Percentiles rank a stretch among this genome's conserved stretches.
Evolutionary conservation across 2,329 filamentous ascomycete genomes (phyloP).

Genomic region (Colletotrichum neosansevieriae): DNA sequence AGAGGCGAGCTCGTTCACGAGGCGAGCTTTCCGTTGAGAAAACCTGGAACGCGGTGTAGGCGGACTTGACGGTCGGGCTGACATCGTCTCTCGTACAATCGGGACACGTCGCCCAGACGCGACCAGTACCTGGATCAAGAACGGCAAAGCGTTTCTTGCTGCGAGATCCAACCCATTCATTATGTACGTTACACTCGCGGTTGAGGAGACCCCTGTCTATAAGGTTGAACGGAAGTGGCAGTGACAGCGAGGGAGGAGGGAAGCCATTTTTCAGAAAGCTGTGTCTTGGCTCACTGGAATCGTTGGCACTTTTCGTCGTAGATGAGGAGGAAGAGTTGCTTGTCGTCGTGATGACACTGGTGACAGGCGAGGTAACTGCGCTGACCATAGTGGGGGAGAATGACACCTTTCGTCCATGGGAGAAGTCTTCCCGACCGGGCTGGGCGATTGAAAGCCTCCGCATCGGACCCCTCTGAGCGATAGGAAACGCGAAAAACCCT

Average conservation of each 20-base stretch:
- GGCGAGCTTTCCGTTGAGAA: slow-evolving; percentile 55
- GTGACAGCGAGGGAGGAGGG: slow-evolving; percentile 7
- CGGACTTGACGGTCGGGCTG: slow-evolving; percentile 51
- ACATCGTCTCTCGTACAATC: slow-evolving; percentile 58
- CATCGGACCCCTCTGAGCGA: slow-evolving; percentile 19
- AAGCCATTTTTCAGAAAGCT: slow-evolving; percentile 19
- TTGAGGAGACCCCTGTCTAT: slow-evolving; percentile 61
- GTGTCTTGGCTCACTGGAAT: slow-evolving; percentile 12
- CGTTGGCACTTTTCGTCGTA: slow-evolving; percentile 21
- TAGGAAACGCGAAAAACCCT: background rate
- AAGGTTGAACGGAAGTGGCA: slow-evolving; percentile 55
- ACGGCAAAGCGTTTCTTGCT: slow-evolving; percentile 64
- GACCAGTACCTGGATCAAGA: slow-evolving; percentile 64
- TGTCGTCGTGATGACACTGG: slow-evolving; percentile 23
- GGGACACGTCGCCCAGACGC: slow-evolving; percentile 63
- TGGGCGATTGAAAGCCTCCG: slow-evolving; percentile 37
- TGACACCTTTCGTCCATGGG: slow-evolving; percentile 33
- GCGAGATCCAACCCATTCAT: slow-evolving; percentile 58
- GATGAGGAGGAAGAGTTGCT: slow-evolving; percentile 23
- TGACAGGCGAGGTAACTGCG: slow-evolving; percentile 23
- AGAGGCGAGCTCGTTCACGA: slow-evolving; percentile 49
- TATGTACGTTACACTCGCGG: slow-evolving; percentile 63
- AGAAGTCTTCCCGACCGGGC: slow-evolving; percentile 32
- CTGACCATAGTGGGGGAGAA: slow-evolving; percentile 38
- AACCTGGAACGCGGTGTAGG: slow-evolving; percentile 51